A percentile compares a stretch with the other conserved stretches of the same genome.
Evolutionary conservation across 2,329 filamentous ascomycete genomes (phyloP).

Genomic region (Ascochyta rabiei): DNA sequence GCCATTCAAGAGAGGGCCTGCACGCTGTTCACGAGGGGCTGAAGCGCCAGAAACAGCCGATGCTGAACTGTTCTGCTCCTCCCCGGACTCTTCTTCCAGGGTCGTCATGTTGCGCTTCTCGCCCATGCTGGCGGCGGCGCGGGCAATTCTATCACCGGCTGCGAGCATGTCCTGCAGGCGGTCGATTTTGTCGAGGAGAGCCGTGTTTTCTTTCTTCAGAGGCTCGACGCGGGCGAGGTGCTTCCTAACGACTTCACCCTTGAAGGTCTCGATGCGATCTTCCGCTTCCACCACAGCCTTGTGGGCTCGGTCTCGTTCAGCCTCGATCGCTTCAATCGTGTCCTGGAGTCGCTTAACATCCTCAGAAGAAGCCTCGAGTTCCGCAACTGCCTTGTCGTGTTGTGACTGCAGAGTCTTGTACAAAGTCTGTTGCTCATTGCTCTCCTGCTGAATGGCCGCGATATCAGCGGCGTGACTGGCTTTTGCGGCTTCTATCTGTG

Average conservation of each 20-base stretch:
- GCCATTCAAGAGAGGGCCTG: slow-evolving; percentile 13
- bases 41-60: background rate
- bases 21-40: slow-evolving; percentile 5
- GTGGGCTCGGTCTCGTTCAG: slow-evolving; percentile 30
- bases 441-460: slow-evolving; percentile 24
- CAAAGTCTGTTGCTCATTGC: slow-evolving; percentile 21
- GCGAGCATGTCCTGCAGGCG: slow-evolving; percentile 44
- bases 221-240: slow-evolving; percentile 44
- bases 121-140: slow-evolving; percentile 43
- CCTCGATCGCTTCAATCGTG: slow-evolving; percentile 19
- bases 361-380: slow-evolving; percentile 13
- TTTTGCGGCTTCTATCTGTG: slow-evolving; percentile 27
- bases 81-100: slow-evolving; percentile 40
- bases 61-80: slow-evolving; percentile 12
- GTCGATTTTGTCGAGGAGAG: slow-evolving; percentile 41
- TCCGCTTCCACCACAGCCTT: slow-evolving; percentile 34
- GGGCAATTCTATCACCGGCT: slow-evolving; percentile 45
- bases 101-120: slow-evolving; percentile 42
- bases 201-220: slow-evolving; percentile 40
- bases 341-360: slow-evolving; percentile 21
- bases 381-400: slow-evolving; percentile 22
- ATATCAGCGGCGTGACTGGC: slow-evolving; percentile 30
- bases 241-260: slow-evolving; percentile 44
- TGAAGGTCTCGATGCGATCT: slow-evolving; percentile 44
- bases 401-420: slow-evolving; percentile 26